These are phyloP conservation scores for Komagataella pastoris DNA, from an alignment of 805 yeast species.

Conservation along the genomic window DNA sequence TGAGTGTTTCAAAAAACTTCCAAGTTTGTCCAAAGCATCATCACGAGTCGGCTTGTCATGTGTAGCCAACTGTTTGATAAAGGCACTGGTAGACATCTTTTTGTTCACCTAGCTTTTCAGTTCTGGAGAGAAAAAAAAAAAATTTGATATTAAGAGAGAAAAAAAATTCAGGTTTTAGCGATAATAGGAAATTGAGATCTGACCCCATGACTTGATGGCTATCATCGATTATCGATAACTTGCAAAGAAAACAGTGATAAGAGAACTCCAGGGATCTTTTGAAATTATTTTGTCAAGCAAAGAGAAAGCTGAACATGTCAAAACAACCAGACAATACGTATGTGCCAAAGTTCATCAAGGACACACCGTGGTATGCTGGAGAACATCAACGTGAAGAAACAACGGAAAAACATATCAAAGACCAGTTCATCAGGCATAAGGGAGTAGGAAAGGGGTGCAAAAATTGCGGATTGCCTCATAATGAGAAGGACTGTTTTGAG, in stretches of 20 bases:
- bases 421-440: neutral
- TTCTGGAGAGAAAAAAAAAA: neutral
- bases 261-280: neutral
- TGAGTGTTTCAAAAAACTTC: constrained; percentile 36
- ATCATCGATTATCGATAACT: neutral
- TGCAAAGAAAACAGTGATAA: neutral
- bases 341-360: constrained; percentile 25
- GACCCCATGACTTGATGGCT: neutral
- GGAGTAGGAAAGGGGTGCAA: constrained; percentile 22
- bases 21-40: constrained; percentile 53
- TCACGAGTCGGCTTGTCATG: constrained; percentile 52
- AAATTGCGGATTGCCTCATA: constrained; percentile 49
- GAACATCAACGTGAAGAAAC: constrained; percentile 2
- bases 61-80: constrained; percentile 75
- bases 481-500: constrained; percentile 42
- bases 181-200: neutral
- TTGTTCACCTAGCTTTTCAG: neutral
- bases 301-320: neutral
- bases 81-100: constrained; percentile 27
- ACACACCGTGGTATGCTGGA: constrained; percentile 26
- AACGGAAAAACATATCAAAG: neutral
- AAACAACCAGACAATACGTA: constrained; percentile 14
- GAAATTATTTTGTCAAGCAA: too few relatives aligned
- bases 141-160: too few relatives aligned
- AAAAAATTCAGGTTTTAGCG: neutral